Base-by-base conservation (phyloP, 257 asterid genomes). In the Voacanga thouarsii region DNA sequence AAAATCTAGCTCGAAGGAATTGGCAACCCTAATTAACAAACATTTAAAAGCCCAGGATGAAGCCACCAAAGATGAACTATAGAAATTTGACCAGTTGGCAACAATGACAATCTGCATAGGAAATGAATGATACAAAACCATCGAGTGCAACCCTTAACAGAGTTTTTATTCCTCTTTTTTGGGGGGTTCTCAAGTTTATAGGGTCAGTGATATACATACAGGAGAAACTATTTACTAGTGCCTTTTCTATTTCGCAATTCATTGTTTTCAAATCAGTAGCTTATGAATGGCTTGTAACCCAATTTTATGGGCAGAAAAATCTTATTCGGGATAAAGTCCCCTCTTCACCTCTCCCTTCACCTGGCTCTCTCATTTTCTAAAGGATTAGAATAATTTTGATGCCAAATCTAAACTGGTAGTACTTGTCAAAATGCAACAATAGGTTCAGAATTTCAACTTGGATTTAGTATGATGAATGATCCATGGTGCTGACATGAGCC, bases 11-110 rank as follows among this genome's bases (percentile, higher is more conserved):
- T 72, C 86, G 72, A 95, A 95, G 87, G 98, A 92, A 0, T 78
- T 89, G 84, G 97, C 98, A 33, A 83, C 91, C 51, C 87, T 89
- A 68, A 89, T 92, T 87, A 93, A 96, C 94, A 88, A 84, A 66
- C 80, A 82, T 33, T 76, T 96, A 79, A 93, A 90, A 88, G 77
- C 75, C 75, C 85, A 86, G 67, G 90, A 81, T 69, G 71, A 76
- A 15, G 71, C 68, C 72, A 67, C 85, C 75, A 96, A 89, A 84
- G 99, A 96, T 83, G 98, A 93, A 80, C 91, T 96, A 23, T 93
- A 88, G 88, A 83, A 81, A 55, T 33, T 73, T 66, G 74, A 8
- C 24, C 6, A 41, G n/a, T 39, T 28, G 75, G 75, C 33, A 18
- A 19, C 24, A 55, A 2, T 55, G 9, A n/a, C 24, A 41, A 66